A percentile compares a stretch with the other conserved stretches of the same genome.
These are phyloP conservation scores for Rheum nobile DNA, from an alignment of 148 eudicot species.

Conservation along the genomic window DNA sequence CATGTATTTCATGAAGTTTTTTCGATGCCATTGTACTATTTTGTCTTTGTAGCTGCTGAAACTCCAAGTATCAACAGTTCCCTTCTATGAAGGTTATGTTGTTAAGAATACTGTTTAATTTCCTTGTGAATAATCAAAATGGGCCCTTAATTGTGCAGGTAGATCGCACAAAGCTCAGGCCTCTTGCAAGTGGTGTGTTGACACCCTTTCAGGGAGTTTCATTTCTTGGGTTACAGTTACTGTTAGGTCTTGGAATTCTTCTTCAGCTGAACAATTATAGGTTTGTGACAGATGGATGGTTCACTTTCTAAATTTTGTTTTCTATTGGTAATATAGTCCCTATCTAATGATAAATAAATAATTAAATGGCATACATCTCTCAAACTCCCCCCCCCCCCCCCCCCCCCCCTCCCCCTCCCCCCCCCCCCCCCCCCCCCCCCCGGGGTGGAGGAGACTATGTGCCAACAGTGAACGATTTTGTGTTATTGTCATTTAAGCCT, in stretches of 20 bases:
- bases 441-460: neutral
- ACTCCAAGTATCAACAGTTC: neutral
- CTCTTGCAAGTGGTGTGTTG: conserved; percentile 74
- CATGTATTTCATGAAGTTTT: neutral
- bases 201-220: conserved; percentile 66
- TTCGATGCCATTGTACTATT: neutral
- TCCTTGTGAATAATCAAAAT: neutral
- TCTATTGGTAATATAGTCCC: neutral
- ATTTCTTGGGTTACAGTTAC: conserved; percentile 69
- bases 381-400: no score
- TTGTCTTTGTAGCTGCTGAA: neutral
- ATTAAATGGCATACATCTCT: neutral
- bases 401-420: no score
- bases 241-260: conserved; percentile 83
- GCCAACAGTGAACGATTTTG: neutral
- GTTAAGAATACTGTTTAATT: neutral
- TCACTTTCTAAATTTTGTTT: neutral
- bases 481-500: neutral
- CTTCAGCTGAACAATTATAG: conserved; percentile 73
- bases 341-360: neutral
- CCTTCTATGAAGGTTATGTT: neutral
- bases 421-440: neutral
- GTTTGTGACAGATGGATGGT: conserved; percentile 17
- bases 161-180: conserved; percentile 65
- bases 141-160: conserved; percentile 37